phyloP scores from a whole-genome alignment of 2,329 filamentous ascomycete genomes.

The Diaporthe helianthi region DNA sequence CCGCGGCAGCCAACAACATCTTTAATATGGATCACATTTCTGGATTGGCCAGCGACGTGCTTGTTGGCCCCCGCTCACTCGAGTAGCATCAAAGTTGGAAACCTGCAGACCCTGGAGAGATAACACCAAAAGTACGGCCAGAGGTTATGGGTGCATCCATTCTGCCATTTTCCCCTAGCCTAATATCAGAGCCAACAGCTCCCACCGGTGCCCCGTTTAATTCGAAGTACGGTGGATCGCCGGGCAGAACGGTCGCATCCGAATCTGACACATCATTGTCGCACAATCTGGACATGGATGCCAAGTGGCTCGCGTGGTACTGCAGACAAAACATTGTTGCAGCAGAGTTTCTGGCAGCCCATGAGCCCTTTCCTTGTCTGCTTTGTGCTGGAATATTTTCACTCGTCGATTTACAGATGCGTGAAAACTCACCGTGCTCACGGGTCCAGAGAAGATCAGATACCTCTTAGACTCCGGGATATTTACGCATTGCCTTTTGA shows the following conservation, averaged over 20 bases:
- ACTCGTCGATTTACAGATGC: not conserved
- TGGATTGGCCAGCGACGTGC: conserved; percentile 4
- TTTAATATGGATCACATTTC: conserved; percentile 17
- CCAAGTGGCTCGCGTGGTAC: not conserved
- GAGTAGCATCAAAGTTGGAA: no score
- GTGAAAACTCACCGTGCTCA: no score
- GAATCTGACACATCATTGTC: conserved; percentile 18
- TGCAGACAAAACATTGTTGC: not conserved
- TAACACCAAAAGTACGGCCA: no score
- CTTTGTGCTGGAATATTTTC: not conserved
- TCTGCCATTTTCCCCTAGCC: no score
- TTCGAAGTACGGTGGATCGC: not conserved
- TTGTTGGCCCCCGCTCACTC: not conserved
- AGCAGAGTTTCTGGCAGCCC: not conserved
- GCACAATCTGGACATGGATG: no score
- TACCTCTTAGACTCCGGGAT: no score
- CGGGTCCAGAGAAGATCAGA: no score
- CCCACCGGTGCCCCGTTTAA: not conserved
- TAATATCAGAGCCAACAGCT: not conserved
- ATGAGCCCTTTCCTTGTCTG: not conserved
- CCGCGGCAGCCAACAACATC: conserved; percentile 9
- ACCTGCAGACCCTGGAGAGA: no score
- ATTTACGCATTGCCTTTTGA: not conserved
- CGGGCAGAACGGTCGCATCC: not conserved
- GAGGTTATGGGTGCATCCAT: no score